These are phyloP conservation scores for Perilla frutescens DNA, from an alignment of 257 asterid genomes.

Conservation along the genomic window DNA sequence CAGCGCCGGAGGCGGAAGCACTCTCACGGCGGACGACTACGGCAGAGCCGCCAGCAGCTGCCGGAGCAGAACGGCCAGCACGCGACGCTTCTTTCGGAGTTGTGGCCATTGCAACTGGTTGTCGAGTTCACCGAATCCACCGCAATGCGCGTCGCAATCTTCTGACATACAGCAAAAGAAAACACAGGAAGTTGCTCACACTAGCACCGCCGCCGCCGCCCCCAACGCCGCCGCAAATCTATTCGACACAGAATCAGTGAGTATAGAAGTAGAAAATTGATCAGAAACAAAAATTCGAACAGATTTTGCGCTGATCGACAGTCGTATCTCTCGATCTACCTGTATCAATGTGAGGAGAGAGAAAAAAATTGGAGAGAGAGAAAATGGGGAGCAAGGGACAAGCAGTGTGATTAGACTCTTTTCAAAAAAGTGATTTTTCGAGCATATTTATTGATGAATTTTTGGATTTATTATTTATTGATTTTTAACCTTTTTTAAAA, in stretches of 20 bases:
- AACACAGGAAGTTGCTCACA: constrained; percentile 30
- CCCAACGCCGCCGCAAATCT: constrained; percentile 13
- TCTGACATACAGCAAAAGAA: constrained; percentile 59
- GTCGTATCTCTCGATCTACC: constrained; percentile 10
- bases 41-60: constrained; percentile 33
- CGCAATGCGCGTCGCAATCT: constrained; percentile 46
- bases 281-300: not conserved
- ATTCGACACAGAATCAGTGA: not conserved
- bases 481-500: not conserved
- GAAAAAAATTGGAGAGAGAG: not conserved
- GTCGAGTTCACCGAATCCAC: constrained; percentile 55
- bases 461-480: constrained; percentile 19
- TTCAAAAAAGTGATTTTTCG: constrained; percentile 4
- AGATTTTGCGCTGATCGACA: constrained; percentile 1
- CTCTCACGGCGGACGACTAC: constrained; percentile 43
- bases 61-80: constrained; percentile 33
- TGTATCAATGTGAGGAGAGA: constrained; percentile 3
- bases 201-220: constrained; percentile 29
- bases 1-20: constrained; percentile 40
- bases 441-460: constrained; percentile 5
- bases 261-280: constrained; percentile 8
- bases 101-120: constrained; percentile 79
- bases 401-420: not conserved
- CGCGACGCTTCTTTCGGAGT: constrained; percentile 67
- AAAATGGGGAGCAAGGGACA: constrained; percentile 25